Percentiles rank a stretch among this genome's conserved stretches.
Conservation (phyloP, 768 basidiomycete species). For the Russula compacta region DNA sequence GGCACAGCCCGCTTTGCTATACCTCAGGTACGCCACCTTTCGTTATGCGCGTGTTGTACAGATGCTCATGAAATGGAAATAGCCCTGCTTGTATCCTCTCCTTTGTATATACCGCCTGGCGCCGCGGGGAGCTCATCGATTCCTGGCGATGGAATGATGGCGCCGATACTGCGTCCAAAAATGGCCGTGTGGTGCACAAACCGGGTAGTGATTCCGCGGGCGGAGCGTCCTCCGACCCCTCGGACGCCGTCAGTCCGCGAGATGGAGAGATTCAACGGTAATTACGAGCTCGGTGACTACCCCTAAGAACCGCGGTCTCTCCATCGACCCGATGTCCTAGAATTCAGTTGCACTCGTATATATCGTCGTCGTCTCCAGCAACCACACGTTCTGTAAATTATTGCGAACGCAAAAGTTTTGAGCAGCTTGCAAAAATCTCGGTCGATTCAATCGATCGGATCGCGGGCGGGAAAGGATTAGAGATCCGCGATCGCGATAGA, state of each 20-base stretch:
- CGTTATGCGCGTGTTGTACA: background rate
- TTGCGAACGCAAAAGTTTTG: background rate
- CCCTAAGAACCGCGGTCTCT: background rate
- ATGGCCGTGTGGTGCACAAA: constrained; percentile 17
- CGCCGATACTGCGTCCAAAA: constrained; percentile 24
- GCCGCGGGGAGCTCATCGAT: constrained; percentile 59
- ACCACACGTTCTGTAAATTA: background rate
- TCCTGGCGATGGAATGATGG: constrained; percentile 69
- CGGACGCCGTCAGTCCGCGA: constrained; percentile 2
- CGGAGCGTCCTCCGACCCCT: constrained; percentile 1
- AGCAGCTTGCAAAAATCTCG: background rate
- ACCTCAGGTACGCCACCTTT: constrained; percentile 58
- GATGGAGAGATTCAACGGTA: background rate
- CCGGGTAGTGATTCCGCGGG: constrained; percentile 2
- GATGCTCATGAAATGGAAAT: background rate
- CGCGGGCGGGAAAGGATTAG: background rate
- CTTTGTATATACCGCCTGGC: constrained; percentile 47
- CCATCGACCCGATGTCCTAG: background rate
- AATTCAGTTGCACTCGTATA: background rate
- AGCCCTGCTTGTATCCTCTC: constrained; percentile 74
- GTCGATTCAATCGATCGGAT: background rate
- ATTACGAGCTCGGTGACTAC: background rate
- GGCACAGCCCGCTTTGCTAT: constrained; percentile 89
- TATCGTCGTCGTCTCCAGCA: background rate
- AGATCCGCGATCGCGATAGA: background rate